Evolutionary conservation across 2,329 filamentous ascomycete species (phyloP), one percentile per base, ranked within the genome.

Genomic region (Colletotrichum trifolii): DNA sequence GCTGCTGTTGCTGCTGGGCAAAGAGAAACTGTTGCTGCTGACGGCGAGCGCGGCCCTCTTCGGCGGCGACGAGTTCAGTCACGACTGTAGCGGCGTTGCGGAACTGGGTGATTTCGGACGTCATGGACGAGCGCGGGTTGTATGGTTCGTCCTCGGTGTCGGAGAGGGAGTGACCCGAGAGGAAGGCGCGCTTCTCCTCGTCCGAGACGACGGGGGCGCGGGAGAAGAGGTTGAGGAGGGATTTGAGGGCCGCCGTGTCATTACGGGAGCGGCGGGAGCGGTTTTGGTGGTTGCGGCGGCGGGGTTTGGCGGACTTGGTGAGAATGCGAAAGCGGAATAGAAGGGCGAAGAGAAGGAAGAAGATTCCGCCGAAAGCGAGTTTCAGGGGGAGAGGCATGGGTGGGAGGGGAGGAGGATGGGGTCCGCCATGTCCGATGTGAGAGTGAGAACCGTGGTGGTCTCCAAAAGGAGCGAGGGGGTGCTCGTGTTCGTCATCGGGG

Each of bases 51-150:
- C 69, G 65, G 17, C 75, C 78, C 66, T 82, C 81, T 60, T 82
- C 81, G 2, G 78, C 80, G 6, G 79, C 74, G 25, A 85, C 76
- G 55, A 85, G 75, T 45, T 80, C 78, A 45, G 78, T 79, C 0
- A 85, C 80, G 48, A 83, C 74, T 6, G 76, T 75, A 7, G 81
- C 82, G 2, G 79, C 82, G 54, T 77, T 76, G 2, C 82, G 78
- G 72, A 85, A 82, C 53, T 79, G 75, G 3, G 81, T 78, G 67
- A 85, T 78, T 69, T 84, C 82, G 69, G 83, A 78, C 67, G 82
- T 80, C 78, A 85, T 81, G 3, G 79, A 25, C 25, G 25, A 79
- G 10, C 73, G 71, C 7, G 69, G 64, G 13, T 69, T 66, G 36
- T 71, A 12, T 34, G 35, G 8, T 45, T 48, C 13, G 54, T 68